Percentiles rank a stretch among this genome's conserved stretches.
phyloP scores from a whole-genome alignment of 208 protist genomes.

The Leishmania gerbilli region DNA sequence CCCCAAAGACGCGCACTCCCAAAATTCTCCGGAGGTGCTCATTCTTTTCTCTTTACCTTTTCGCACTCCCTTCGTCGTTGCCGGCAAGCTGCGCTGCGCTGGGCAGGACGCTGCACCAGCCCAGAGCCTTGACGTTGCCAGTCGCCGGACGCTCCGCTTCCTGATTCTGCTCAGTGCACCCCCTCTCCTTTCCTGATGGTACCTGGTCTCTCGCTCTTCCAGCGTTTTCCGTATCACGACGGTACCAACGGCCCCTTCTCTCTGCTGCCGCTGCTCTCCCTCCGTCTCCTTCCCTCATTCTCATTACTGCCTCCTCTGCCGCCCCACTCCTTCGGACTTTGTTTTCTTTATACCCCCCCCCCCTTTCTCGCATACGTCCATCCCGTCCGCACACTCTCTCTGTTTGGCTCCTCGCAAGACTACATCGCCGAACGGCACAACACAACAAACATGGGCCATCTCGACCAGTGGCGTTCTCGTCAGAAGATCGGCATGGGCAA shows the following conservation, averaged over 20 bases:
- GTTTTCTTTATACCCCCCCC: neutral
- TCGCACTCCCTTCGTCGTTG: neutral
- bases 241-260: neutral
- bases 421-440: slow-evolving; percentile 16
- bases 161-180: neutral
- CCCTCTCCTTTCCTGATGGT: neutral
- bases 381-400: slow-evolving; percentile 1
- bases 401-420: neutral
- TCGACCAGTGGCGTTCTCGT: slow-evolving; percentile 92
- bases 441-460: slow-evolving; percentile 77
- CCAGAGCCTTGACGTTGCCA: neutral
- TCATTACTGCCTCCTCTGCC: neutral
- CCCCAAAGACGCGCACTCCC: neutral
- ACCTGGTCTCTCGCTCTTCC: neutral
- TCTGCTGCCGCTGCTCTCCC: neutral
- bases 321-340: neutral
- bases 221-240: neutral
- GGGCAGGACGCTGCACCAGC: neutral
- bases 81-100: neutral
- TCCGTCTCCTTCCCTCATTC: neutral
- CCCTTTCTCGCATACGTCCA: neutral
- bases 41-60: neutral
- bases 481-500: slow-evolving; percentile 94
- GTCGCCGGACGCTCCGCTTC: neutral
- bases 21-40: neutral